phyloP scores from a whole-genome alignment of 257 asterid species.

The Przewalskia tangutica region DNA sequence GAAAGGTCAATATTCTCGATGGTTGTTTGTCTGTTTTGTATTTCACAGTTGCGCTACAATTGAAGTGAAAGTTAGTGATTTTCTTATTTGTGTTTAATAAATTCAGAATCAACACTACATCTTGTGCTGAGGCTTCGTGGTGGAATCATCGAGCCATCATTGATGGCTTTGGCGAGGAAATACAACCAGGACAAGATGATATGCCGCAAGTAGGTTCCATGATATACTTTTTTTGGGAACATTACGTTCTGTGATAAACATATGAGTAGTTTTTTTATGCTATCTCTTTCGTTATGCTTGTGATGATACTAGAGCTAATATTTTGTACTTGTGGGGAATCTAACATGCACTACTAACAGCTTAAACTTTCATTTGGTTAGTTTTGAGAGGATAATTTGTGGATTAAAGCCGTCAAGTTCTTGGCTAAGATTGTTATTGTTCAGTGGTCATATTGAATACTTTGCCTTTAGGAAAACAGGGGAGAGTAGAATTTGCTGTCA shows the following conservation, averaged over 20 bases:
- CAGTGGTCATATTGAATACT: neutral
- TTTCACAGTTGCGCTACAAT: neutral
- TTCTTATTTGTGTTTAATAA: neutral
- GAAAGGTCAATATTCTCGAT: neutral
- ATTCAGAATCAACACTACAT: slow-evolving; percentile 10
- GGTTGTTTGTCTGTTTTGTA: too few species aligned
- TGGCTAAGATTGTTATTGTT: neutral
- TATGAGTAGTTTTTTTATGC: neutral
- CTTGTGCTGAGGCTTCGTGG: slow-evolving; percentile 17
- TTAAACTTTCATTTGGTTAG: neutral
- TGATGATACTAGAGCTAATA: too few species aligned
- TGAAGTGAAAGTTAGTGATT: neutral
- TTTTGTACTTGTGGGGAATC: neutral
- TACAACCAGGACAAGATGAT: slow-evolving; percentile 9
- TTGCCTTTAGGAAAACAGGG: neutral
- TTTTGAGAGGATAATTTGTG: neutral
- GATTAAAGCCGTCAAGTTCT: neutral
- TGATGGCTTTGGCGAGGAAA: slow-evolving; percentile 14
- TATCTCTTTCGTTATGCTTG: neutral
- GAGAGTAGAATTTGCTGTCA: neutral
- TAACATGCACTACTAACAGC: neutral
- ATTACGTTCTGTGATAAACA: neutral
- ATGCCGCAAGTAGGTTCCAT: slow-evolving; percentile 10
- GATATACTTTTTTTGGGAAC: neutral
- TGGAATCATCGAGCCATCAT: slow-evolving; percentile 14